These are phyloP conservation scores for Nothophaeocryptopus gaeumannii DNA, from an alignment of 2,329 filamentous ascomycete species.

Conservation along the genomic window DNA sequence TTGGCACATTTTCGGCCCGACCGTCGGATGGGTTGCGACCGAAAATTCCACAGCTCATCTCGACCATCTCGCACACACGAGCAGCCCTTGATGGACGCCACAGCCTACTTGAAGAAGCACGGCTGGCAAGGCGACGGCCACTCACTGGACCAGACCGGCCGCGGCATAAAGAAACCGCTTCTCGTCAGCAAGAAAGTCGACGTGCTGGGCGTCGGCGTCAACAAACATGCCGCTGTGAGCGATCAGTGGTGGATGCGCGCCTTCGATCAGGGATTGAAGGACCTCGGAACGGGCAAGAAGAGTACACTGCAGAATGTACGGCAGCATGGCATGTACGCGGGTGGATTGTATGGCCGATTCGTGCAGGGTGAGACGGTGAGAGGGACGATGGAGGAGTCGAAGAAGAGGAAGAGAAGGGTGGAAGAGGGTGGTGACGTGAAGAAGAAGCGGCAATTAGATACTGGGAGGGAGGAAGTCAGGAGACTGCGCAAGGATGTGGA, in stretches of 20 bases:
- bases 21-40: no score
- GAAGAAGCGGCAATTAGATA: slow-evolving; percentile 20
- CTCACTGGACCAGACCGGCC: slow-evolving; percentile 73
- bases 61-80: no score
- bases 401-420: slow-evolving; percentile 16
- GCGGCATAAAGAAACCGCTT: slow-evolving; percentile 78
- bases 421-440: slow-evolving; percentile 8
- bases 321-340: slow-evolving; percentile 47
- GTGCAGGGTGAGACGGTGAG: slow-evolving; percentile 75
- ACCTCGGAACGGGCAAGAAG: slow-evolving; percentile 61
- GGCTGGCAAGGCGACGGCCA: slow-evolving; percentile 90
- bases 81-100: slow-evolving; percentile 66
- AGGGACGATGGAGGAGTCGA: slow-evolving; percentile 58
- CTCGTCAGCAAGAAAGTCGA: slow-evolving; percentile 80
- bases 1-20: no score
- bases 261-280: slow-evolving; percentile 85
- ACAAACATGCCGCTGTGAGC: slow-evolving; percentile 58
- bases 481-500: slow-evolving; percentile 6
- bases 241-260: slow-evolving; percentile 98
- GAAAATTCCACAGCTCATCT: no score
- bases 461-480: slow-evolving; percentile 3
- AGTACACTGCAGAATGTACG: slow-evolving; percentile 51
- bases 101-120: slow-evolving; percentile 76
- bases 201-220: slow-evolving; percentile 76
- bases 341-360: slow-evolving; percentile 77